Evolutionary conservation across 2,329 filamentous ascomycete species (phyloP).

Genomic region (Diaporthe nobilis): DNA sequence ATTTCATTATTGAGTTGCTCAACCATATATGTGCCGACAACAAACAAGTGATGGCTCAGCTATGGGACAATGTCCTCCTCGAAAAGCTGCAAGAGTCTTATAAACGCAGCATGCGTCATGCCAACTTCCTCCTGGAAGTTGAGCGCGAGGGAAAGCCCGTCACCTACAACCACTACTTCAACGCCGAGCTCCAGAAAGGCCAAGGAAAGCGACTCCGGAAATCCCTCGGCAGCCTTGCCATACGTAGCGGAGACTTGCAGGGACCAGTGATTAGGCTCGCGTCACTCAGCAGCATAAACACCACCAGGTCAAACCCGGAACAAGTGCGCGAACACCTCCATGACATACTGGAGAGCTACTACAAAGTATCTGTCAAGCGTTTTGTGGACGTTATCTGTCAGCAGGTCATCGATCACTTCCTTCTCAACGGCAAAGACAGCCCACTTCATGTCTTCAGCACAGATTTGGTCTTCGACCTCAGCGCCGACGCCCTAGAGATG

Average conservation of each 20-base stretch:
- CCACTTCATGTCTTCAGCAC: constrained; percentile 69
- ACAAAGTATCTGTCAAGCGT: constrained; percentile 71
- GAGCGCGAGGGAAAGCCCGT: constrained; percentile 61
- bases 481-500: constrained; percentile 61
- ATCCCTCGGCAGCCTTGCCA: constrained; percentile 40
- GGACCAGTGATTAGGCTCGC: background rate
- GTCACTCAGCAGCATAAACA: background rate
- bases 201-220: constrained; percentile 46
- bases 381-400: constrained; percentile 75
- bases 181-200: constrained; percentile 51
- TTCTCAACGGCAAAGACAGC: constrained; percentile 64
- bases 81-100: constrained; percentile 64
- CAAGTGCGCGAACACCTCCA: constrained; percentile 64
- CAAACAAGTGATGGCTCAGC: constrained; percentile 53
- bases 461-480: constrained; percentile 63
- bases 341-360: constrained; percentile 72
- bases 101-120: constrained; percentile 61
- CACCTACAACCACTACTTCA: constrained; percentile 70
- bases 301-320: constrained; percentile 43
- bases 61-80: constrained; percentile 60
- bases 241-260: background rate
- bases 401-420: constrained; percentile 68
- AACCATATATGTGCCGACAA: constrained; percentile 61
- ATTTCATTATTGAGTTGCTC: constrained; percentile 64
- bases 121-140: constrained; percentile 65